Conservation (phyloP, 2,329 filamentous ascomycete species). For the Talaromyces sp. region DNA sequence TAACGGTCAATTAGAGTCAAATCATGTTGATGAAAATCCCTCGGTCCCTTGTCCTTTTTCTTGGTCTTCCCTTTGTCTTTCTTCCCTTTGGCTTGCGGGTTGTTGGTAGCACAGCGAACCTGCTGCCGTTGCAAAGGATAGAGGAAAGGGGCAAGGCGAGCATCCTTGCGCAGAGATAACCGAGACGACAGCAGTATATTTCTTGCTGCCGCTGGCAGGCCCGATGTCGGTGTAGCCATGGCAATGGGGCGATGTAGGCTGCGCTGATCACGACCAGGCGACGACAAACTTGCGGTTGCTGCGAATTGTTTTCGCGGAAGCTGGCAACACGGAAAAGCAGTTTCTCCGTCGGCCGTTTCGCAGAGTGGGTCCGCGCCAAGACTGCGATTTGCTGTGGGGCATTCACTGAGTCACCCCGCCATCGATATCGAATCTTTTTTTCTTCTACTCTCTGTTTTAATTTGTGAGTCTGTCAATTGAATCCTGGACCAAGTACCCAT, state of each 20-base stretch:
- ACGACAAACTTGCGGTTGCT: neutral
- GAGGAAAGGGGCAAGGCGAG: conserved; percentile 26
- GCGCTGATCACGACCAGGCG: neutral
- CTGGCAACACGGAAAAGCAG: conserved; percentile 7
- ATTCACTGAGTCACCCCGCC: conserved; percentile 6
- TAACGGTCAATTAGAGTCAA: conserved; percentile 66
- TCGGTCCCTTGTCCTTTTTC: conserved; percentile 58
- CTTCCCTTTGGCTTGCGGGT: conserved; percentile 37
- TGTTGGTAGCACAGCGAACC: conserved; percentile 31
- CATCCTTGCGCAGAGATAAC: conserved; percentile 19
- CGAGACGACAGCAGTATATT: conserved; percentile 28
- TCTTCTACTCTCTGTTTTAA: neutral
- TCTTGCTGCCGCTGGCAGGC: conserved; percentile 30
- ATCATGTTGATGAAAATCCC: conserved; percentile 58
- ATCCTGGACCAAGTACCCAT: conserved; percentile 15
- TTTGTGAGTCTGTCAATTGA: neutral
- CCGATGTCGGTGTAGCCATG: conserved; percentile 31
- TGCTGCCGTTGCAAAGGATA: conserved; percentile 25
- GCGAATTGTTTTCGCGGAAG: conserved; percentile 10
- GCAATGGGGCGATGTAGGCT: conserved; percentile 4
- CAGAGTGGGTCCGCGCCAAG: neutral
- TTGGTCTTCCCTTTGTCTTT: conserved; percentile 38
- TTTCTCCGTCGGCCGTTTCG: neutral
- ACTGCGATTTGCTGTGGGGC: conserved; percentile 7
- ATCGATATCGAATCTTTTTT: neutral